These are phyloP conservation scores for Clavispora asparagi DNA, from an alignment of 805 yeast genomes.

Conservation along the genomic window DNA sequence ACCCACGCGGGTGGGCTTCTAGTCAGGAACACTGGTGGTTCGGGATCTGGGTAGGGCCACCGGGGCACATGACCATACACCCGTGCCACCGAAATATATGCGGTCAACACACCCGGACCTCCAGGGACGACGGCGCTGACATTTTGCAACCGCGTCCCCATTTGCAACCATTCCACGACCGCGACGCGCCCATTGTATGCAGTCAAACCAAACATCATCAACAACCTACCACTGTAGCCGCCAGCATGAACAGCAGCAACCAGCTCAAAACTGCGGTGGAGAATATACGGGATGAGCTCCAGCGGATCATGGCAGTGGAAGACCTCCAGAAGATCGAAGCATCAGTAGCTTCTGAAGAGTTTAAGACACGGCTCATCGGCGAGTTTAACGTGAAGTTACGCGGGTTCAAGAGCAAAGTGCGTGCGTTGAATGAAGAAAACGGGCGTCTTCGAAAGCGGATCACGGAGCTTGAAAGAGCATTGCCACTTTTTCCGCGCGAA, in stretches of 20 bases:
- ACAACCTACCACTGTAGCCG: background rate
- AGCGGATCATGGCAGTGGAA: slow-evolving; percentile 7
- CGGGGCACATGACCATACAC: no score
- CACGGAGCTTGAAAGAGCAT: background rate
- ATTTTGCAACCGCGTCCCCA: slow-evolving; percentile 2
- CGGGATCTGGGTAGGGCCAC: no score
- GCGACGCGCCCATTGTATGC: background rate
- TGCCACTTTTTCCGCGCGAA: background rate
- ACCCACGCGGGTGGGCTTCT: no score
- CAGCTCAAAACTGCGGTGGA: slow-evolving; percentile 12
- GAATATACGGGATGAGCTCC: slow-evolving; percentile 13
- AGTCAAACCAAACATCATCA: background rate
- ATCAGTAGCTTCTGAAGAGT: slow-evolving; percentile 1
- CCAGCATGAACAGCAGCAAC: slow-evolving; percentile 10
- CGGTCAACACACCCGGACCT: background rate
- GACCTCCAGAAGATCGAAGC: slow-evolving; percentile 3
- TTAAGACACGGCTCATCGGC: slow-evolving; percentile 7
- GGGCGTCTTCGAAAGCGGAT: slow-evolving; percentile 2
- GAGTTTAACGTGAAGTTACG: slow-evolving; percentile 15
- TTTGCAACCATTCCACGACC: slow-evolving; percentile 4
- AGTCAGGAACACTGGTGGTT: no score
- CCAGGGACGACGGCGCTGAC: background rate
- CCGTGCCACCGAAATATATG: no score
- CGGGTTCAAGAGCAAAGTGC: slow-evolving; percentile 6
- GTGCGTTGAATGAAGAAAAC: slow-evolving; percentile 8